A percentile compares a stretch with the other conserved stretches of the same genome.
phyloP scores from a whole-genome alignment of 306 rosid genomes.

The Lotus japonicus region DNA sequence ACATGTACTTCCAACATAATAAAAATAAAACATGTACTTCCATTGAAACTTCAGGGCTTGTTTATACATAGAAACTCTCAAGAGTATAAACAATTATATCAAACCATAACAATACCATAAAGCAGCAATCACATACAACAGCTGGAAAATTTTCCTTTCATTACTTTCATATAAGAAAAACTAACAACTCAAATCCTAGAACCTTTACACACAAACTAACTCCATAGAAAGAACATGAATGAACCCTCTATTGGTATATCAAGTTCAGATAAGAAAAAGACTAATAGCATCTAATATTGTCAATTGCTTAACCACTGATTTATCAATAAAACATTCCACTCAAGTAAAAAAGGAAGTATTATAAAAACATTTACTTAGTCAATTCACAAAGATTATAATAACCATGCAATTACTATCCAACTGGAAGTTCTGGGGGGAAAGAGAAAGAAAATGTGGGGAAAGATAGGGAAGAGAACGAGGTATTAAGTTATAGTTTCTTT shows the following conservation, averaged over 20 bases:
- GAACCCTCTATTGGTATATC: too few species aligned
- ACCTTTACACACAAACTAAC: not conserved
- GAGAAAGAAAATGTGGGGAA: not conserved
- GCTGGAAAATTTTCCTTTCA: slow-evolving; percentile 4
- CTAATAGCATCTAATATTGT: not conserved
- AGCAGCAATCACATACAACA: slow-evolving; percentile 7
- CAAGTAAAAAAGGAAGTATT: not conserved
- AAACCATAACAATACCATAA: not conserved
- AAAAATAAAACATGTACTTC: not conserved
- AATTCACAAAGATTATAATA: not conserved
- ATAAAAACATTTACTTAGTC: not conserved
- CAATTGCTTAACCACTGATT: slow-evolving; percentile 5
- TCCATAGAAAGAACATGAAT: not conserved
- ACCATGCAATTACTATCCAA: not conserved
- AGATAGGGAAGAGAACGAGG: not conserved
- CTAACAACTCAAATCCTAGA: not conserved
- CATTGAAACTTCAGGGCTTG: not conserved
- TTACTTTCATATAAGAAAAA: slow-evolving; percentile 6
- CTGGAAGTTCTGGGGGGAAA: not conserved
- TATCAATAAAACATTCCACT: slow-evolving; percentile 3
- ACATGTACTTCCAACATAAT: not conserved
- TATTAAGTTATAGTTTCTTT: not conserved
- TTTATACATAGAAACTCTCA: not conserved
- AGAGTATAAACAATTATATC: slow-evolving; percentile 10
- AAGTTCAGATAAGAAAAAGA: too few species aligned